A percentile compares a stretch with the other conserved stretches of the same genome.
phyloP scores from a whole-genome alignment of 208 protist species.

The Acanthamoeba rhysodes region DNA sequence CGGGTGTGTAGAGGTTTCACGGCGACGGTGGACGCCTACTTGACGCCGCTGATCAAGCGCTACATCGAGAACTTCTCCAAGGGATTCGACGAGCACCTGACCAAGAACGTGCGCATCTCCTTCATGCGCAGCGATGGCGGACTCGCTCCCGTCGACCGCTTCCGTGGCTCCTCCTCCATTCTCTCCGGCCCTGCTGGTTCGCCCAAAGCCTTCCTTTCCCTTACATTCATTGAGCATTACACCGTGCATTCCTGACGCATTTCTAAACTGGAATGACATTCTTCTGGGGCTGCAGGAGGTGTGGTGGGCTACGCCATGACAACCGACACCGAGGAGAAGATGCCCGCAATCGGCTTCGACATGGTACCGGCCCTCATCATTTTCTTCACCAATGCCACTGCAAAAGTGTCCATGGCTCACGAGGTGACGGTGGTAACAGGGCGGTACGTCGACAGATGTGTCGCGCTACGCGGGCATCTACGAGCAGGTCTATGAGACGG shows the following conservation, averaged over 20 bases:
- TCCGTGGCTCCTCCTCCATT: constrained; percentile 95
- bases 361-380: constrained; percentile 85
- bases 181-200: constrained; percentile 93
- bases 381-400: background rate
- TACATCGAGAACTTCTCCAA: constrained; percentile 92
- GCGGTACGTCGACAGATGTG: constrained; percentile 97
- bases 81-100: constrained; percentile 80
- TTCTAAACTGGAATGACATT: background rate
- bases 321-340: constrained; percentile 87
- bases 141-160: constrained; percentile 93
- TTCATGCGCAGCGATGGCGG: constrained; percentile 94
- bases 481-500: constrained; percentile 94
- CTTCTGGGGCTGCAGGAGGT: constrained; percentile 88
- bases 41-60: constrained; percentile 94
- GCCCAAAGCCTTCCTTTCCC: background rate
- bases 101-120: constrained; percentile 74
- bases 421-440: constrained; percentile 72
- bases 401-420: background rate
- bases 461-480: constrained; percentile 92
- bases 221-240: background rate
- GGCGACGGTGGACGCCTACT: constrained; percentile 96
- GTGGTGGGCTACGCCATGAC: constrained; percentile 95
- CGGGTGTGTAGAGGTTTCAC: constrained; percentile 92
- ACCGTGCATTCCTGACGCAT: background rate
- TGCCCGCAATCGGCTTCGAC: constrained; percentile 94